phyloP scores from a whole-genome alignment of 2,329 filamentous ascomycete genomes.

The Saccharata proteae region DNA sequence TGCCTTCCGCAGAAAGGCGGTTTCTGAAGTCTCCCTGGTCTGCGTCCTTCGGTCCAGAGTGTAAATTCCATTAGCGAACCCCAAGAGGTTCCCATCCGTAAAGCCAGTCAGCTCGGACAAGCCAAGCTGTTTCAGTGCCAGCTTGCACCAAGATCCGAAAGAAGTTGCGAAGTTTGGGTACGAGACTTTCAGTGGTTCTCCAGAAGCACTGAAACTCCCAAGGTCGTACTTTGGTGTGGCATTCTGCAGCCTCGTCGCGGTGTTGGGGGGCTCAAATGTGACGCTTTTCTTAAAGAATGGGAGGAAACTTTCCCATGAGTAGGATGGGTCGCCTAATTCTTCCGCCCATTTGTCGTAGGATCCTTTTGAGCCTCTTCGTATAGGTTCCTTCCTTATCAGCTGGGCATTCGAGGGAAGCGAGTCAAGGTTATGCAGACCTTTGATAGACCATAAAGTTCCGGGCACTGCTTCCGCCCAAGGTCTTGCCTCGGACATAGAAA shows the following conservation, averaged over 20 bases:
- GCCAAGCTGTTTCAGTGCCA: no score
- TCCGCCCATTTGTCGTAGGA: conserved; percentile 12
- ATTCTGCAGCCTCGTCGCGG: conserved; percentile 4
- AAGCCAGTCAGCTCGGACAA: no score
- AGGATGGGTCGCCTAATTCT: conserved; percentile 13
- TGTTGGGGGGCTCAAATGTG: conserved; percentile 11
- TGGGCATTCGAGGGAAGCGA: no score
- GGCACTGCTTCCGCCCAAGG: conserved; percentile 2
- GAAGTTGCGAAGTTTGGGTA: conserved; percentile 3
- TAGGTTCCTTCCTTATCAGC: no score
- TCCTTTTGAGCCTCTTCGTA: conserved; percentile 8
- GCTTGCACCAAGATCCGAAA: conserved; percentile 6
- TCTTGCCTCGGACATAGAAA: conserved; percentile 19
- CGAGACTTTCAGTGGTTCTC: conserved; percentile 9
- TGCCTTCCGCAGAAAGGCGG: no score
- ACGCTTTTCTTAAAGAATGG: conserved; percentile 13
- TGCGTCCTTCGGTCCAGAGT: no score
- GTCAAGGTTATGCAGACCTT: background rate
- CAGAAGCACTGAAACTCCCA: conserved; percentile 10
- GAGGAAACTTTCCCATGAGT: conserved; percentile 10
- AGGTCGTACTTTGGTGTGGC: conserved; percentile 10
- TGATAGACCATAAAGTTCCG: conserved; percentile 6
- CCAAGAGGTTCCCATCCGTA: no score
- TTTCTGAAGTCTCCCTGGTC: no score
- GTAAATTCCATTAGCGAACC: no score